Evolutionary conservation across 2,329 filamentous ascomycete species (phyloP), one percentile per base, ranked within the genome.

Genomic region (Blastomyces parvus): DNA sequence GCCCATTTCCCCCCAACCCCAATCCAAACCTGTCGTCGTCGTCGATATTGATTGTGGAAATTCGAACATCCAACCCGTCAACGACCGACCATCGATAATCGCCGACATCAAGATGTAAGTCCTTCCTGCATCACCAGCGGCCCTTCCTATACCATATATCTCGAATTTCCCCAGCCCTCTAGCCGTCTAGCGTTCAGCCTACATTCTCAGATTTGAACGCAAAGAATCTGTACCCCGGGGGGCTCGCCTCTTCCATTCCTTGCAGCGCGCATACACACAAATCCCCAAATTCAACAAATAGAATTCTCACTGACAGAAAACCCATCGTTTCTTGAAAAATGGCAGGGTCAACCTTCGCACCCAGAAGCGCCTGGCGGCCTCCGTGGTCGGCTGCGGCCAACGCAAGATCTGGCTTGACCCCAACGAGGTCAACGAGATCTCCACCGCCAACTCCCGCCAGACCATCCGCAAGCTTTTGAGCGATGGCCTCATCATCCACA

Each of bases 401-500:
- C 90, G 93, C 88, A 99, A 99, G 90, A 96, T 99, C 84, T 99
- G 94, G 94, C 92, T 99, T 80, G 94, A 99, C 84, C 94, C 94
- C 82, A 97, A 95, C 82, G 94, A 99, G 86, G 87, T 92, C 84
- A 94, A 83, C 86, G 94, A 99, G 84, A 99, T 99, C 85, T 91
- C 90, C 85, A 97, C 97, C 83, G 94, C 94, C 88, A 99, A 99
- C 90, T 97, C 93, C 77, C 93, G 94, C 78, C 93, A 97, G 86
- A 97, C 93, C 75, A 89, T 99, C 88, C 93, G 95, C 86, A 99
- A 99, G 87, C 90, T 99, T 82, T 88, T 97, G 80, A 85, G 89
- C 83, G 95, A 99, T 96, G 95, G 94, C 84, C 90, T 99, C 81
- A 99, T 99, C 84, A 99, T 99, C 87, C 90, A 90, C 86, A 99